A percentile compares a stretch with the other conserved stretches of the same genome.
phyloP scores from a whole-genome alignment of 345 rosid species.

The Anastatica hierochuntica region DNA sequence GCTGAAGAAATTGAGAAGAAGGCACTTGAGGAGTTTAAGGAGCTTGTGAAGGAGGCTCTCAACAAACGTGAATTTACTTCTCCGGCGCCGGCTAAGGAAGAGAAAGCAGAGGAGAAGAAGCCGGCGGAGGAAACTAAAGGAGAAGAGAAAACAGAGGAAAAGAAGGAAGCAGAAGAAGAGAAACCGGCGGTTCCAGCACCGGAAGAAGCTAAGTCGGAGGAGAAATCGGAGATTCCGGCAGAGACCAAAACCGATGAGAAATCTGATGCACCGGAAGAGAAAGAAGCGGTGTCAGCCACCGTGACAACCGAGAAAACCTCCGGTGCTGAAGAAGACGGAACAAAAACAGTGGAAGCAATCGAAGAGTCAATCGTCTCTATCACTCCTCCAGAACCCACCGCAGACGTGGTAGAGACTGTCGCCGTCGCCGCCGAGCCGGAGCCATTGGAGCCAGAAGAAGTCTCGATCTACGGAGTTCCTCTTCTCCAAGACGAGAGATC shows the following conservation, averaged over 20 bases:
- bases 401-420: conserved; percentile 19
- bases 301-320: conserved; percentile 28
- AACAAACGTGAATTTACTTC: conserved; percentile 40
- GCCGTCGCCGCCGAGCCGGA: conserved; percentile 17
- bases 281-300: background rate
- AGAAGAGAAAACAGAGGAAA: background rate
- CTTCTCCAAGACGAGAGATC: conserved; percentile 62
- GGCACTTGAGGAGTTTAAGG: conserved; percentile 50
- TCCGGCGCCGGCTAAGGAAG: conserved; percentile 21
- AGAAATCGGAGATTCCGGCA: background rate
- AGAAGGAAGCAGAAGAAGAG: background rate
- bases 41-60: conserved; percentile 46
- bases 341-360: conserved; percentile 79
- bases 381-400: conserved; percentile 23
- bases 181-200: background rate
- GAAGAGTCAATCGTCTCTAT: conserved; percentile 69
- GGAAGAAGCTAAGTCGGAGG: background rate
- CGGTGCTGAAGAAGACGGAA: conserved; percentile 57
- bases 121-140: too few species aligned
- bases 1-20: conserved; percentile 46
- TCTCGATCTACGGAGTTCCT: conserved; percentile 73
- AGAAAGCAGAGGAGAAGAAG: conserved; percentile 17
- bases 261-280: background rate
- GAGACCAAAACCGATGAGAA: background rate
- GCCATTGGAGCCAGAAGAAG: conserved; percentile 41